Conservation (phyloP, 805 yeast genomes). For the Wickerhamiella bombiphila region DNA sequence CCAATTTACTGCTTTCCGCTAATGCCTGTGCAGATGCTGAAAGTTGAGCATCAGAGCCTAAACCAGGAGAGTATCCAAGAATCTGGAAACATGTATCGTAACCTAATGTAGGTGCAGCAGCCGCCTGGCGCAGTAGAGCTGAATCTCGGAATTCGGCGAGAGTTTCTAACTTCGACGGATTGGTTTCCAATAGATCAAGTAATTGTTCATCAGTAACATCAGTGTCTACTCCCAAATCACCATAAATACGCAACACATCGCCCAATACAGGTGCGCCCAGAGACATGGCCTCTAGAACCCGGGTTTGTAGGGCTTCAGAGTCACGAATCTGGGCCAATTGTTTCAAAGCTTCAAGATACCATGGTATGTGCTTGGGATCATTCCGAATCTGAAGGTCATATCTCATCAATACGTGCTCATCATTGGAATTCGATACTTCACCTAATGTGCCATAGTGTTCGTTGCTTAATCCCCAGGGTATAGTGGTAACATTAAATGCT, state of each 20-base stretch:
- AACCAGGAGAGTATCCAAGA: constrained; percentile 1
- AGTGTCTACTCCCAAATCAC: constrained; percentile 22
- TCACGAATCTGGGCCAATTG: constrained; percentile 36
- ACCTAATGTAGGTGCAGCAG: constrained; percentile 1
- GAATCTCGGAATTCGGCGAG: background rate
- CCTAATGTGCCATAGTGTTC: constrained; percentile 16
- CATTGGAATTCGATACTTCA: constrained; percentile 19
- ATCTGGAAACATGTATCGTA: background rate
- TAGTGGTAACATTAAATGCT: constrained; percentile 1
- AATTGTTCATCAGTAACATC: constrained; percentile 6
- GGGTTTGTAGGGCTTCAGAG: constrained; percentile 32
- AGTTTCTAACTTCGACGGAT: background rate
- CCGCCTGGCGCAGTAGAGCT: background rate
- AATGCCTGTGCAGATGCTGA: background rate
- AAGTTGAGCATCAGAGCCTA: constrained; percentile 1
- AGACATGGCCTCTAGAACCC: constrained; percentile 33
- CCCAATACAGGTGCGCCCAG: constrained; percentile 39
- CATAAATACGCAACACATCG: constrained; percentile 31
- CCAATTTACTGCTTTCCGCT: background rate
- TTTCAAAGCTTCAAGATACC: constrained; percentile 44
- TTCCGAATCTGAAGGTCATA: constrained; percentile 29
- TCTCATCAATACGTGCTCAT: constrained; percentile 32
- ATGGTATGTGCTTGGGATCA: constrained; percentile 35
- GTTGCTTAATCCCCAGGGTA: constrained; percentile 5
- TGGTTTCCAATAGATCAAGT: constrained; percentile 10